Evolutionary conservation across 2,329 filamentous ascomycete species (phyloP).

Genomic region (Apiospora arundinis): DNA sequence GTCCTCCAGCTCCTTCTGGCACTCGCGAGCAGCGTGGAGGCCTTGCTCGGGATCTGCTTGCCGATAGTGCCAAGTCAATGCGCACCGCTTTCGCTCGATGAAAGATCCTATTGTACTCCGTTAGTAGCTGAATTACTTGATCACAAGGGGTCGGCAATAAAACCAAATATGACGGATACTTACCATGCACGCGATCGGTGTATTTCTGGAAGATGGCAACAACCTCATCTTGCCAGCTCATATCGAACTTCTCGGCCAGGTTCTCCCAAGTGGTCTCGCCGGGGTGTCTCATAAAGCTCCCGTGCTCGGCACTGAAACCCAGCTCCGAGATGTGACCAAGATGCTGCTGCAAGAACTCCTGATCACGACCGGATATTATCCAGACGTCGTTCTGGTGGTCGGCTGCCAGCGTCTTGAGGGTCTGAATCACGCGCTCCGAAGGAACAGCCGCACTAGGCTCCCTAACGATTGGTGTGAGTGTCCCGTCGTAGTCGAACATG

Average conservation of each 20-base stretch:
- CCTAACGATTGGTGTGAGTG: conserved; percentile 91
- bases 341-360: conserved; percentile 87
- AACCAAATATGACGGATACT: conserved; percentile 35
- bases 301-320: conserved; percentile 96
- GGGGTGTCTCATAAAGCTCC: conserved; percentile 90
- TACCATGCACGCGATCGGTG: conserved; percentile 84
- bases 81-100: conserved; percentile 92
- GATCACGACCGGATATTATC: conserved; percentile 96
- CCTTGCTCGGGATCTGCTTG: conserved; percentile 88
- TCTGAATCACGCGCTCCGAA: conserved; percentile 80
- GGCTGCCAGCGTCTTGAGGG: conserved; percentile 77
- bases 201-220: conserved; percentile 85
- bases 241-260: conserved; percentile 82
- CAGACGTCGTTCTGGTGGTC: conserved; percentile 90
- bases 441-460: conserved; percentile 90
- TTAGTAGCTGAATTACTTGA: neutral
- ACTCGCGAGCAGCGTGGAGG: conserved; percentile 78
- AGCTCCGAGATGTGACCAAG: conserved; percentile 89
- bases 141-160: neutral
- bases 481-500: conserved; percentile 99
- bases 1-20: conserved; percentile 79
- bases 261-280: conserved; percentile 83
- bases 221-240: conserved; percentile 91
- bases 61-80: conserved; percentile 96
- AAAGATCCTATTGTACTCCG: conserved; percentile 71